Percentiles rank a stretch among this genome's conserved stretches.
Conservation (phyloP, 2,329 filamentous ascomycete genomes). For the Lasiodiplodia hormozganensis region DNA sequence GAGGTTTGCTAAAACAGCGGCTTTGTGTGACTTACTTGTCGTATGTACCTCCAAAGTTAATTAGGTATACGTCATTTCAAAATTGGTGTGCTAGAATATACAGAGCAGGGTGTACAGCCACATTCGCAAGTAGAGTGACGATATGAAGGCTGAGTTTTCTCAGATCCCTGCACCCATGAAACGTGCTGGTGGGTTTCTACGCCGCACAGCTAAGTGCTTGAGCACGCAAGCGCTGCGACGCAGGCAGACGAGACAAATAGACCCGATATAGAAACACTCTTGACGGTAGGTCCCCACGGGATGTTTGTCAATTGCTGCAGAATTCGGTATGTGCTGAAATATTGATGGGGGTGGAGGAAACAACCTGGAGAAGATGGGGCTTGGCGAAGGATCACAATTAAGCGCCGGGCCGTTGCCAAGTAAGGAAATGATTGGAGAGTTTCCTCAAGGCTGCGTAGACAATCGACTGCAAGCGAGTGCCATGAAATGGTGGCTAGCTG, state of each 20-base stretch:
- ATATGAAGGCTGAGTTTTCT: not conserved
- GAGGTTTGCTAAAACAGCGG: not conserved
- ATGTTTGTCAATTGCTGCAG: not conserved
- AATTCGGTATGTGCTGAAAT: not conserved
- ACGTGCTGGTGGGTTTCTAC: not conserved
- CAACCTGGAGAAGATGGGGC: not conserved
- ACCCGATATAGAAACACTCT: not conserved
- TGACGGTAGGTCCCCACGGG: no score
- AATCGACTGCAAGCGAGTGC: not conserved
- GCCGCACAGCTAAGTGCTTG: conserved; percentile 3
- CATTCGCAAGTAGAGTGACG: not conserved
- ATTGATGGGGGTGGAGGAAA: not conserved
- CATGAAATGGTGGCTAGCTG: not conserved
- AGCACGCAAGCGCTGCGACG: not conserved
- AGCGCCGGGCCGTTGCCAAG: not conserved
- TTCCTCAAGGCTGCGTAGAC: not conserved
- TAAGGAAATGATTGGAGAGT: not conserved
- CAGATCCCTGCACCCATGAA: not conserved
- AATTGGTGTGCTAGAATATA: not conserved
- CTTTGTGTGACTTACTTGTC: not conserved
- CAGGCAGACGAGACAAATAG: not conserved
- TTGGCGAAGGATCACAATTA: not conserved
- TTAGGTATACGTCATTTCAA: not conserved
- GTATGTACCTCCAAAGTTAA: not conserved
- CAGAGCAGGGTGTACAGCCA: not conserved